Evolutionary conservation across 345 rosid genomes (phyloP), one percentile per base, ranked within the genome.

Genomic region (Euphorbia pulcherrima): DNA sequence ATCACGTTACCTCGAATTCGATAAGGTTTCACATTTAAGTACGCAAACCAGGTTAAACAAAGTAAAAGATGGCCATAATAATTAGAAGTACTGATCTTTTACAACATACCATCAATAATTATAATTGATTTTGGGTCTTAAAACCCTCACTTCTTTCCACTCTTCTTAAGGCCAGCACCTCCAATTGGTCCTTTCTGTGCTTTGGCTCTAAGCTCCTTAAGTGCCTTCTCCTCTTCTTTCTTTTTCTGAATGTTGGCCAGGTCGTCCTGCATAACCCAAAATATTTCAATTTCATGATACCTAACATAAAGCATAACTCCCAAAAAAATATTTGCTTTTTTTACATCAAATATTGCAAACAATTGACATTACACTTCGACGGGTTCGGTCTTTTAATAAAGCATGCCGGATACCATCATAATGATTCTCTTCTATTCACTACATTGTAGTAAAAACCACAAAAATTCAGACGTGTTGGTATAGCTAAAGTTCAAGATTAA

Each of bases 111-210:
- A 24, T 17, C 33, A 3, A 65, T 63, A 59, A 33, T 33, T 44
- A 39, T 24, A 10, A 61, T 44, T 53, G 26, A 26, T 51, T 53
- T 41, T 41, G 30, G 40, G 60, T 11, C 57, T 28, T n/a, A 29
- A 60, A 60, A 60, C 51, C 65, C 71, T 90, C 81, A 90, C 80
- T 92, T 92, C 89, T 92, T 92, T 60, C 97, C 93, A 20, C 97
- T 92, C 85, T 88, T 90, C 89, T 88, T 90, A 35, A 92, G 97
- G 28, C 97, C 98, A 54, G 97, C 11, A 59, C 98, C 97, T 78
- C 98, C 97, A 29, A 90, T 64, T 14, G 85, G 0, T 6, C 98
- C 98, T 78, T 90, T 90, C 75, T 86, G 86, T 20, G 74, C 98
- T 84, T 88, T 92, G 46, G 96, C 88, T 77, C 75, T 86, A 29